Conservation (phyloP, 2,329 filamentous ascomycete genomes). For the Stagonosporopsis rhizophila region DNA sequence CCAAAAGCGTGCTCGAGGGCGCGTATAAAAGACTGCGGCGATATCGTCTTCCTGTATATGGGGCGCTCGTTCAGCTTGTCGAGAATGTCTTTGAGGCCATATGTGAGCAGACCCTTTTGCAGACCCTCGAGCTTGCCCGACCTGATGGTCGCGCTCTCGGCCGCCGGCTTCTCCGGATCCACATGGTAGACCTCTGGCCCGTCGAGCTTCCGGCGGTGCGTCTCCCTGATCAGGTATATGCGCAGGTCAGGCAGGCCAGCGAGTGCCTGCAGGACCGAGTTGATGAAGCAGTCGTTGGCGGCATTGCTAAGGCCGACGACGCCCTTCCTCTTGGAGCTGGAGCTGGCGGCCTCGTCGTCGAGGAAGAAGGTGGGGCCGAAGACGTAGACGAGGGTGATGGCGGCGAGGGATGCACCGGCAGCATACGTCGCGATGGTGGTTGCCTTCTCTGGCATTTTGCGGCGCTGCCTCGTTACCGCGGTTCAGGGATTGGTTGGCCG, state of each 20-base stretch:
- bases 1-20: conserved; percentile 85
- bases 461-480: conserved; percentile 29
- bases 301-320: conserved; percentile 87
- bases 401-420: conserved; percentile 91
- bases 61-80: conserved; percentile 93
- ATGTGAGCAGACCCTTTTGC: conserved; percentile 83
- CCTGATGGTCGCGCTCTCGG: conserved; percentile 50
- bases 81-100: conserved; percentile 88
- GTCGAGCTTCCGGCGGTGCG: conserved; percentile 82
- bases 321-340: conserved; percentile 71
- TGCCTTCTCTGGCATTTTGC: conserved; percentile 78
- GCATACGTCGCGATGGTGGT: conserved; percentile 90
- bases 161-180: conserved; percentile 57
- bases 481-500: conserved; percentile 35
- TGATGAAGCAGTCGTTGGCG: conserved; percentile 86
- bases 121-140: conserved; percentile 64
- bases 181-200: conserved; percentile 76
- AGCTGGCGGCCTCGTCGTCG: conserved; percentile 74
- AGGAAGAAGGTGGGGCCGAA: conserved; percentile 97
- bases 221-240: conserved; percentile 89
- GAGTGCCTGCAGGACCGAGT: conserved; percentile 91
- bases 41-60: conserved; percentile 92
- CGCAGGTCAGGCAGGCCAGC: conserved; percentile 89
- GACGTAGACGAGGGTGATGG: conserved; percentile 93
- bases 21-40: conserved; percentile 81